Evolutionary conservation across 2,329 filamentous ascomycete species (phyloP).

Genomic region (Colletotrichum spaethianum): DNA sequence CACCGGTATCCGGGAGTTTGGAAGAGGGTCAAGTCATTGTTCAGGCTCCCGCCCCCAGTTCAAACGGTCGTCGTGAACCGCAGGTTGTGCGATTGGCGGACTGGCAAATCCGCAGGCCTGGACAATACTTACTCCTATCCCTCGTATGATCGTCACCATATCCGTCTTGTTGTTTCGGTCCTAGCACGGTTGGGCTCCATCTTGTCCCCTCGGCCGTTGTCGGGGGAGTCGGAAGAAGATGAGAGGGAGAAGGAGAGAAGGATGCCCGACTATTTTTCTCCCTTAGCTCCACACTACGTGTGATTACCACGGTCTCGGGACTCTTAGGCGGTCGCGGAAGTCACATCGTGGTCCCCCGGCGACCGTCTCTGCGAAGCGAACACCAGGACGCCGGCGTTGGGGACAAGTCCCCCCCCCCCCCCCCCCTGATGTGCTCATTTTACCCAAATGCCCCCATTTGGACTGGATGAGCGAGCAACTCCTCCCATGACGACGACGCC

Average conservation of each 20-base stretch:
- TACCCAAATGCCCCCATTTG: slow-evolving; percentile 11
- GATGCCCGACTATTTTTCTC: not conserved
- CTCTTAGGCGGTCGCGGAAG: slow-evolving; percentile 24
- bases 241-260: not conserved
- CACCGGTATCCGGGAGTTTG: slow-evolving; percentile 34
- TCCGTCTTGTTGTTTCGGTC: not conserved
- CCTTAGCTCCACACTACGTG: slow-evolving; percentile 26
- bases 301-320: slow-evolving; percentile 34
- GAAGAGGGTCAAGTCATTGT: slow-evolving; percentile 14
- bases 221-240: slow-evolving; percentile 16
- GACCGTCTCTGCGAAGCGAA: slow-evolving; percentile 24
- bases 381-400: slow-evolving; percentile 11
- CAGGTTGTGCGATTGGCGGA: not conserved
- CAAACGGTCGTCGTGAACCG: slow-evolving; percentile 2
- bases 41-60: slow-evolving; percentile 1
- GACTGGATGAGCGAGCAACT: slow-evolving; percentile 7
- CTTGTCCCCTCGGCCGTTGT: not conserved
- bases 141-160: slow-evolving; percentile 21
- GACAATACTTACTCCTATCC: not conserved
- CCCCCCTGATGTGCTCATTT: slow-evolving; percentile 5
- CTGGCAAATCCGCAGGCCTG: not conserved
- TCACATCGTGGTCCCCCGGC: slow-evolving; percentile 30
- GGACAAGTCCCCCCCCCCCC: not conserved
- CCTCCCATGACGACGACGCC: not conserved
- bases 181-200: slow-evolving; percentile 1